Percentiles rank a stretch among this genome's conserved stretches.
These are phyloP conservation scores for Lepidium didymum DNA, from an alignment of 345 rosid genomes.

Conservation along the genomic window DNA sequence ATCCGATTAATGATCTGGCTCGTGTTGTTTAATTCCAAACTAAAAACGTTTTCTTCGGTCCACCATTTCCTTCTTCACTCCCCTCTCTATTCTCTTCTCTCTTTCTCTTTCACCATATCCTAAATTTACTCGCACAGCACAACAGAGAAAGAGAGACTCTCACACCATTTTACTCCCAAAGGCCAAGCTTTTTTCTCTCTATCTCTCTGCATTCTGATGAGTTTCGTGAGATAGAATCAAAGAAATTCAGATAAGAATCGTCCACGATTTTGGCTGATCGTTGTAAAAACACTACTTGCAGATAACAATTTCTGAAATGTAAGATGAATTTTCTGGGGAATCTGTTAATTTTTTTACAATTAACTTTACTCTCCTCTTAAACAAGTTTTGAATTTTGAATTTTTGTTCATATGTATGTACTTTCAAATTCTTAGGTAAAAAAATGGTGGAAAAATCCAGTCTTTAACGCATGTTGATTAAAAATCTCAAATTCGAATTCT, in stretches of 20 bases:
- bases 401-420: neutral
- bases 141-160: neutral
- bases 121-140: neutral
- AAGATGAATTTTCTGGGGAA: neutral
- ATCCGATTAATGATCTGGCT: no score
- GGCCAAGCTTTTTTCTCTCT: no score
- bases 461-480: neutral
- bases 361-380: conserved; percentile 2
- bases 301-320: conserved; percentile 15
- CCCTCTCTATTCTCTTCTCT: conserved; percentile 9
- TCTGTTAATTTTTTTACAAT: no score
- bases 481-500: neutral
- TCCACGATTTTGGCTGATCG: neutral
- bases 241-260: neutral
- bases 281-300: neutral
- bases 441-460: neutral
- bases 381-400: no score
- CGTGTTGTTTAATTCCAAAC: conserved; percentile 27
- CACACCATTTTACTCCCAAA: neutral
- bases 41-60: conserved; percentile 20
- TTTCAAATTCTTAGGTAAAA: neutral
- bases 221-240: conserved; percentile 10
- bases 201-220: neutral
- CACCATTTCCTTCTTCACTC: conserved; percentile 9
- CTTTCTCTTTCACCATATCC: neutral